Evolutionary conservation across 352 stramenopile species (phyloP), one percentile per base, ranked within the genome.

Genomic region (Globisporangium uncinulatum): DNA sequence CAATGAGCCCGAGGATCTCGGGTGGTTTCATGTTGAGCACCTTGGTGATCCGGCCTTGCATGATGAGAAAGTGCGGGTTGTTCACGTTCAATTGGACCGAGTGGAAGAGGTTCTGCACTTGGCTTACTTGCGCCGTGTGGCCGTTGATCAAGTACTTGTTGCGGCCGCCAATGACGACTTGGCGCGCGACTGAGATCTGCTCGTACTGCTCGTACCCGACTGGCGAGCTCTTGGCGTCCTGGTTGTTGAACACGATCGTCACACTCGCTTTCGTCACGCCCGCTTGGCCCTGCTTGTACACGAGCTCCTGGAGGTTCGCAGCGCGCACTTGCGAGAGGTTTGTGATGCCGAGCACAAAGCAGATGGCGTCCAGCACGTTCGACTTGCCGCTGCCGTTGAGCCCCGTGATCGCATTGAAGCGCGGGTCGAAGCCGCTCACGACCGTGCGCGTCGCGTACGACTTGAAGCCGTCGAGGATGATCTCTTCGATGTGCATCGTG

Each of bases 141-240:
- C 97, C 97, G 70, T 99, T 99, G 75, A 99, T 99, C 46, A 99
- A 72, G 79, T 99, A 99, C 71, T 99, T 99, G 75, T 98, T 99
- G 60, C 98, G 97, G 11, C 97, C 97, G 29, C 97, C 98, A 34
- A 99, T 97, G 8, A 99, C 91, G 19, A 99, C 93, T 64, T 99
- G 95, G 4, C 97, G 79, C 39, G 97, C 98, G n/a, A 99, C 95
- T 4, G 96, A 98, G 57, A 99, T 98, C 79, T 99, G 87, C 56
- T 98, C 83, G 70, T 97, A 98, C 70, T 98, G 81, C 65, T 99
- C 96, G 74, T 99, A 99, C 29, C 97, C 95, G 45, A 98, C 89
- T 6, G 97, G 96, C 62, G 87, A 98, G 11, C 54, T 73, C 49
- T 87, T 71, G 47, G 86, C 76, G 69, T 99, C 96, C 54, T 95